Base-by-base conservation (phyloP, 2,329 filamentous ascomycete species). In the Clarireedia hainanense region DNA sequence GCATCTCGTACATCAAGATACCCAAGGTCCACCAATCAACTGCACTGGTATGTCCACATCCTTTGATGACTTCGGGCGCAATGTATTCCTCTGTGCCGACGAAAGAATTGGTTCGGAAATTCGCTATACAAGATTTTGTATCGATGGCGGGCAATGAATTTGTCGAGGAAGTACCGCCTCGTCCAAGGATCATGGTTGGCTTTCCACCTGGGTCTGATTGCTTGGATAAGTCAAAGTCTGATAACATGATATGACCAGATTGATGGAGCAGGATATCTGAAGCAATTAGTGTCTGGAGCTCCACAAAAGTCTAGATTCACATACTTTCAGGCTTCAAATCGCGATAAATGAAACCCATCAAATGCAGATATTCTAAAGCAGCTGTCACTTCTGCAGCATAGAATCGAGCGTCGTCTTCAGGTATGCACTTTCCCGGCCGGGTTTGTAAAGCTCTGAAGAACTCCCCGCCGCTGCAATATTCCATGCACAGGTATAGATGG, bases 21-120 rank as follows among this genome's bases (percentile, higher is more conserved):
- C 94, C 94, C 52, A 99, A 74, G 0, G 94, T 99, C 94, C 94
- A 99, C 94, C 94, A 99, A 72, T 99, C 94, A 14, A 99, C 94
- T 14, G 94, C 94, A 69, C 92, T 97, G 6, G 94, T 99, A 73
- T 99, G 94, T 24, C 94, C 94, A 68, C 92, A 96, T 40, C 94
- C 94, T 74, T 97, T 97, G 71, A 99, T 99, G 37, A 99, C 94
- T 72, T 99, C 94, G 2, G 94, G 94, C 1, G 94, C 94, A 68
- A 99, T 99, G 72, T 99, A 99, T 71, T 99, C 94, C 71, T 99
- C 94, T 0, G 94, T 99, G 17, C 94, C 94, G 43, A 99, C 94
- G 70, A 99, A 99, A 0, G 91, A 96, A 69, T 99, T 99, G 17
- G 94, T 99, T 55, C 94, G 83, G 79, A 99, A 99, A 74, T 97